Base-by-base conservation (phyloP, 768 basidiomycete species). In the Termitomyces bulborhizus region DNA sequence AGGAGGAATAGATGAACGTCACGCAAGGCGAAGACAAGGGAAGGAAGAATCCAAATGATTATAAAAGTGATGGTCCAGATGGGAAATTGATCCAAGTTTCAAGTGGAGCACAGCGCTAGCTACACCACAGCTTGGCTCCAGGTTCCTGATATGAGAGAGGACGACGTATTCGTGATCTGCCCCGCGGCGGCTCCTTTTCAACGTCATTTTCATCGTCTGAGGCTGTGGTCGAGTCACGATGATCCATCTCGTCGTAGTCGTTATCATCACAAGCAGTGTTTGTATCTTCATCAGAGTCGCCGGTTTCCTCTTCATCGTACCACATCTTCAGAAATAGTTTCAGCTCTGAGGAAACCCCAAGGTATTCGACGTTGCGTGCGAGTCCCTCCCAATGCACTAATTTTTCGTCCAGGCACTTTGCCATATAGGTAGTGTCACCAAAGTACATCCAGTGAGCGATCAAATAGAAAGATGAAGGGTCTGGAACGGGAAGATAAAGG, bases 301-400 rank as follows among this genome's bases (percentile, higher is more conserved):
- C 63, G 39, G 3, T 68, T 66, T 16, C 18, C 7, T 53, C 54
- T 34, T 8, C 26, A 40, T 53, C 47, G 68, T 88, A 91, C 86
- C 88, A 94, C 54, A 74, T 76, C 0, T 86, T 83, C 46, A 93
- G 74, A 64, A 88, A 88, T 15, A 84, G 69, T 66, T 90, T 93
- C 68, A 94, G 83, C 43, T 88, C 85, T 16, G 82, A 72, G 51
- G 82, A 76, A 58, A 95, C 78, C 18, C 84, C 86, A 47, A 96
- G 84, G 65, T 91, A 95, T 66, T 95, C 92, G 65, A 88, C 91
- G 67, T 94, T 96, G 57, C 87, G 83, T 18, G 90, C 90, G 57
- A 95, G 75, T 29, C 90, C 90, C 62, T 93, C 88, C 93, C 92
- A 95, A 46, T 82, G 81, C 44, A 92, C 77, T 50, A 75, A 68